phyloP scores from a whole-genome alignment of 2,329 filamentous ascomycete species.

The Anthostomella pinea region DNA sequence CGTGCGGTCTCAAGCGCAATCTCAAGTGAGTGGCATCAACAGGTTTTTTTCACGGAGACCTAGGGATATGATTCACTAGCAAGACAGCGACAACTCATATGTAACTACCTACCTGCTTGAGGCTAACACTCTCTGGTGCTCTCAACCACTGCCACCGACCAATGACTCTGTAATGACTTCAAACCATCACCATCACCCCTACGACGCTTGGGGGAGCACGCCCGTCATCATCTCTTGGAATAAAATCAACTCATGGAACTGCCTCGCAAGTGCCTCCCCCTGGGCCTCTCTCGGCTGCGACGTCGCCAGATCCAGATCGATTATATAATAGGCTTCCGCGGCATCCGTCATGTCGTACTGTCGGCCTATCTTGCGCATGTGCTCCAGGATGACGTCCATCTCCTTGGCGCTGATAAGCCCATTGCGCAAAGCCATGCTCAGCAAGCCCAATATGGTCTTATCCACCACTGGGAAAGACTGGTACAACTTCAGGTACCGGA shows the following conservation, averaged over 20 bases:
- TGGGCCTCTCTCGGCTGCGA: conserved; percentile 17
- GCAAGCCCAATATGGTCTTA: conserved; percentile 23
- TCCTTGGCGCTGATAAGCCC: conserved; percentile 15
- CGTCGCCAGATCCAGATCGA: conserved; percentile 19
- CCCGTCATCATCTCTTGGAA: conserved; percentile 20
- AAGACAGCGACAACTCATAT: no score
- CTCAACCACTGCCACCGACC: no score
- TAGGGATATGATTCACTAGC: no score
- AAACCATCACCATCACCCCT: no score
- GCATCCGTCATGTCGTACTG: conserved; percentile 12
- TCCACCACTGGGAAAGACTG: conserved; percentile 22
- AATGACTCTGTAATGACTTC: no score
- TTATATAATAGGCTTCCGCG: conserved; percentile 17
- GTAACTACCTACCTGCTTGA: no score
- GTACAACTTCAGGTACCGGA: conserved; percentile 24
- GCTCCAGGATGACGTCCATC: conserved; percentile 12
- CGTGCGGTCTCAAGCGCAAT: no score
- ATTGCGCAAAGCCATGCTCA: conserved; percentile 25
- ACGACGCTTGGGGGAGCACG: no score
- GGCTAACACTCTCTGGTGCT: no score
- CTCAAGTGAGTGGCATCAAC: no score
- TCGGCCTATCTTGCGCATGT: conserved; percentile 15
- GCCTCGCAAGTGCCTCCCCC: conserved; percentile 15
- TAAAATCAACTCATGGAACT: conserved; percentile 17
- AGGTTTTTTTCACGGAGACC: no score